Evolutionary conservation across 176 grass and related monocot genomes (phyloP).

Genomic region (Chrysopogon serrulatus): DNA sequence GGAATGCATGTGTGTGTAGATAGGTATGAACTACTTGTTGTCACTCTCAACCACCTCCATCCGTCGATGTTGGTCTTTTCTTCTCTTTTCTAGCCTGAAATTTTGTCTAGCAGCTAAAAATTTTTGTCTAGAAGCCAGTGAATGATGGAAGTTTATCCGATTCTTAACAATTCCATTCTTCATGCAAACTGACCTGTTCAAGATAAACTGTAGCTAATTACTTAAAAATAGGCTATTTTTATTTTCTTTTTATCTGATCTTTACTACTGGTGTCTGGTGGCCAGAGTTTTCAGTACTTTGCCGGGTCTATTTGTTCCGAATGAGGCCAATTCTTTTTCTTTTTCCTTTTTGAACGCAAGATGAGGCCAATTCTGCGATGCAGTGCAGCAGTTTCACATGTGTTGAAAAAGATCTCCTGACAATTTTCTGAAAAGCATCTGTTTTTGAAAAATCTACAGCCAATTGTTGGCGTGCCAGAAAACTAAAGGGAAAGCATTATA

Average conservation of each 20-base stretch:
- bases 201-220: background rate
- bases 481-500: background rate
- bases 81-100: background rate
- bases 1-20: background rate
- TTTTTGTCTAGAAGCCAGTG: background rate
- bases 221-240: background rate
- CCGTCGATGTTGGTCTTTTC: background rate
- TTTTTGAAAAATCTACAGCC: background rate
- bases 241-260: background rate
- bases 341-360: too few species aligned
- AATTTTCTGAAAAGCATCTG: background rate
- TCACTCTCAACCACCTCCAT: background rate
- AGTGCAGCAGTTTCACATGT: background rate
- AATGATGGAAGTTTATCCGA: background rate
- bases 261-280: conserved; percentile 1
- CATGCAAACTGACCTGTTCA: background rate
- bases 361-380: background rate
- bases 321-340: too few species aligned
- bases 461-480: background rate
- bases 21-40: background rate
- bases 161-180: background rate
- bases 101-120: background rate
- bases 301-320: background rate
- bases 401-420: background rate
- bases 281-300: background rate